Percentiles rank a stretch among this genome's conserved stretches.
These are phyloP conservation scores for Otatea glauca DNA, from an alignment of 176 grass and related monocot species.

Conservation along the genomic window DNA sequence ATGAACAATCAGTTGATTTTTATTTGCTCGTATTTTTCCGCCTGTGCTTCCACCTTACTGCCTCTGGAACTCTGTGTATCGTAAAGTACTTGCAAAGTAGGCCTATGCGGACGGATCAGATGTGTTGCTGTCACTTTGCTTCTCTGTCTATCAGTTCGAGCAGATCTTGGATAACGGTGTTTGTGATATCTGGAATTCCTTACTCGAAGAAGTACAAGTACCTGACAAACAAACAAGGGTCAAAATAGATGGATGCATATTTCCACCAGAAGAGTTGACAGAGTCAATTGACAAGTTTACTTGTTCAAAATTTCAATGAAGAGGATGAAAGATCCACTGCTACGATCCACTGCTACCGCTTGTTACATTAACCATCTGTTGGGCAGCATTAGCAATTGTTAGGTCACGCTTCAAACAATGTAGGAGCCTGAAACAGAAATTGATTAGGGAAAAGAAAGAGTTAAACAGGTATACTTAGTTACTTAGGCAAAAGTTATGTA, in stretches of 20 bases:
- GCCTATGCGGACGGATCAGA: conserved; percentile 65
- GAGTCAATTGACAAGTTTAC: conserved; percentile 43
- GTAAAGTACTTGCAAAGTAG: conserved; percentile 83
- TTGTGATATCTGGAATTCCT: conserved; percentile 91
- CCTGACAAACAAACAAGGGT: conserved; percentile 50
- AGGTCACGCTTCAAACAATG: conserved; percentile 95
- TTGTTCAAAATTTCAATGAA: conserved; percentile 99
- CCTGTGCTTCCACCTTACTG: conserved; percentile 87
- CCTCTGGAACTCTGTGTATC: conserved; percentile 88
- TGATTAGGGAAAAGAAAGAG: not conserved
- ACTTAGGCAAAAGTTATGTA: not conserved
- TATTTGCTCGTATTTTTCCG: conserved; percentile 87
- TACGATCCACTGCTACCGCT: too few species aligned
- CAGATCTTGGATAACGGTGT: conserved; percentile 81
- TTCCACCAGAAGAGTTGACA: conserved; percentile 34
- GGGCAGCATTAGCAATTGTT: conserved; percentile 93
- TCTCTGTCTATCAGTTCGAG: conserved; percentile 91
- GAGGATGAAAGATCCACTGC: conserved; percentile 68
- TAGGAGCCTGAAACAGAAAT: conserved; percentile 69
- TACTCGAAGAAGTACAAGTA: conserved; percentile 97
- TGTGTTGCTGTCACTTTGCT: conserved; percentile 62
- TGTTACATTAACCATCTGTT: conserved; percentile 84
- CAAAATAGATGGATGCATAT: not conserved
- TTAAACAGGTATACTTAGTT: not conserved
- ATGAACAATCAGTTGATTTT: conserved; percentile 57